Evolutionary conservation across 352 stramenopile genomes (phyloP).

Genomic region (Globisporangium lucens): DNA sequence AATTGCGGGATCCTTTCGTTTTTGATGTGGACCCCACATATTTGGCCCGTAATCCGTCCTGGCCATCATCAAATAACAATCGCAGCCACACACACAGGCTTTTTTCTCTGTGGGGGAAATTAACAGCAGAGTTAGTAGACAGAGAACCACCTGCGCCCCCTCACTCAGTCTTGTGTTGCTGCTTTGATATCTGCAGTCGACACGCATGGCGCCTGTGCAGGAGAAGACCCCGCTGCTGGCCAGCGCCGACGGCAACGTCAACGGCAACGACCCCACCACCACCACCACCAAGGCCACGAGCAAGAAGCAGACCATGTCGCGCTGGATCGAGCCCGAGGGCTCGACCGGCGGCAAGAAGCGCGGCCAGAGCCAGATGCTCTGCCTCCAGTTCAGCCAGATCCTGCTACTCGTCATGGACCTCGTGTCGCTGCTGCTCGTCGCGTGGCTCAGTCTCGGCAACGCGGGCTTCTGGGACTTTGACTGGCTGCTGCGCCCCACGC

Average conservation of each 20-base stretch:
- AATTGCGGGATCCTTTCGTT: background rate
- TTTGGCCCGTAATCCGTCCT: background rate
- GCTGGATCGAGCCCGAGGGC: constrained; percentile 18
- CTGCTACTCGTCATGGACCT: constrained; percentile 23
- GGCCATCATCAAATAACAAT: background rate
- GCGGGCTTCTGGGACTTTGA: constrained; percentile 27
- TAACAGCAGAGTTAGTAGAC: background rate
- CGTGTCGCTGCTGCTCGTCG: constrained; percentile 46
- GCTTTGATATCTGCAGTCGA: background rate
- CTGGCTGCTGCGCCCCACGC: constrained; percentile 49
- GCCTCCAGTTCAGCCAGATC: constrained; percentile 17
- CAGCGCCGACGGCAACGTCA: background rate
- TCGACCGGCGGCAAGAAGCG: constrained; percentile 14
- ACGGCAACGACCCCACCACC: background rate
- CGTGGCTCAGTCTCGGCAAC: constrained; percentile 47
- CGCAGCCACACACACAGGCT: constrained; percentile 1
- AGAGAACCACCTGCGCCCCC: too few relatives aligned
- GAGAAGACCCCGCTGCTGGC: constrained; percentile 17
- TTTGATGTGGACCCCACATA: background rate
- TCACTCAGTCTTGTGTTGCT: background rate
- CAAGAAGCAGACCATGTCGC: constrained; percentile 22
- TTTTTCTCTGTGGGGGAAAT: background rate
- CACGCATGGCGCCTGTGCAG: constrained; percentile 8
- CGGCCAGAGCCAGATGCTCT: constrained; percentile 18
- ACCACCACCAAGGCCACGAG: background rate